Conservation (phyloP, 352 stramenopile genomes). For the Globisporangium viniferum region DNA sequence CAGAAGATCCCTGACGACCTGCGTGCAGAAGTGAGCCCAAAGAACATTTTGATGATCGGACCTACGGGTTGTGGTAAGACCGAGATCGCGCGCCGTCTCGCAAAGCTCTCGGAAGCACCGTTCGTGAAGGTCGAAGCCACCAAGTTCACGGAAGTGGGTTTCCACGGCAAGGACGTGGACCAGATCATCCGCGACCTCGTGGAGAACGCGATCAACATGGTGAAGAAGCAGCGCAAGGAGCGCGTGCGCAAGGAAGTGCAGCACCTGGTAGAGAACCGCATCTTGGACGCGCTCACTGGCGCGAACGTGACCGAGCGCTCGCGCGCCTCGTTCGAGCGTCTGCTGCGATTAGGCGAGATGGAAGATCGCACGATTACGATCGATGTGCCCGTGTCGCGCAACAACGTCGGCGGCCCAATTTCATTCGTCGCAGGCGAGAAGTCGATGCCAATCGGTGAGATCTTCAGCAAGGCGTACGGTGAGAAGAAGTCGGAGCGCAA, state of each 20-base stretch:
- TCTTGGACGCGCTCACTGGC: slow-evolving; percentile 94
- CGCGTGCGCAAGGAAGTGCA: slow-evolving; percentile 91
- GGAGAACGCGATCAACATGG: slow-evolving; percentile 96
- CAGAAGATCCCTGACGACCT: slow-evolving; percentile 93
- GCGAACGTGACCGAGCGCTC: slow-evolving; percentile 78
- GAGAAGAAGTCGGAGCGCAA: slow-evolving; percentile 91
- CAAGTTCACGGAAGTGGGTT: slow-evolving; percentile 99
- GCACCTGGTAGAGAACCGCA: slow-evolving; percentile 92
- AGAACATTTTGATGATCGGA: slow-evolving; percentile 99
- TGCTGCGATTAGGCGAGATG: slow-evolving; percentile 85
- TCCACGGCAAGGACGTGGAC: slow-evolving; percentile 99
- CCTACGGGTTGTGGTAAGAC: slow-evolving; percentile 98
- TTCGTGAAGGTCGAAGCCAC: slow-evolving; percentile 99
- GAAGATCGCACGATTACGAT: slow-evolving; percentile 81
- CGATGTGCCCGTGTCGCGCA: slow-evolving; percentile 64
- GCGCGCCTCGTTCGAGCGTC: slow-evolving; percentile 89
- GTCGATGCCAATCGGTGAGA: slow-evolving; percentile 60
- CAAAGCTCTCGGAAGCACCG: slow-evolving; percentile 95
- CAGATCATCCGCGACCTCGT: slow-evolving; percentile 99
- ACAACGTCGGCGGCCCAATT: slow-evolving; percentile 47
- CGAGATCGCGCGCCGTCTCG: slow-evolving; percentile 96
- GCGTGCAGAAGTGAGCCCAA: slow-evolving; percentile 93
- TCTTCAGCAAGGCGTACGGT: slow-evolving; percentile 68
- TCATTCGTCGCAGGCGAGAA: slow-evolving; percentile 75
- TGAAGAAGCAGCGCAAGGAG: slow-evolving; percentile 94